Evolutionary conservation across 169 alveolate genomes (phyloP).

Genomic region (Cryptosporidium meleagridis): DNA sequence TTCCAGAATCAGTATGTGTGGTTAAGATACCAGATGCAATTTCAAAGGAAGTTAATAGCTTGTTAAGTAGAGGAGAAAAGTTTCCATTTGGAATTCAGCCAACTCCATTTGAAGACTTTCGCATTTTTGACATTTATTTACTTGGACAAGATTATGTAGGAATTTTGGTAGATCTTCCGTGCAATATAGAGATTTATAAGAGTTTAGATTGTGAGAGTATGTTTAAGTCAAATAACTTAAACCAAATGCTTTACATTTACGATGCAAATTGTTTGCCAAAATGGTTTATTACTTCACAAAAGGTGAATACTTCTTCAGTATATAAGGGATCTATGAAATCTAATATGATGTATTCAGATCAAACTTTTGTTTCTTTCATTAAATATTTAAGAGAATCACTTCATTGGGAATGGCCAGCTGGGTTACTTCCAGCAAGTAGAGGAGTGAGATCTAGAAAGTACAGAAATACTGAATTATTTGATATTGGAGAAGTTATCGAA

Average conservation of each 20-base stretch:
- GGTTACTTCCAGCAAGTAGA: conserved; percentile 86
- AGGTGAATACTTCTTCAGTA: neutral
- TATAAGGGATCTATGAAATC: conserved; percentile 46
- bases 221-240: conserved; percentile 82
- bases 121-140: conserved; percentile 76
- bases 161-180: conserved; percentile 86
- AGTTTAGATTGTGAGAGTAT: conserved; percentile 85
- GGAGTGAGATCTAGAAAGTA: conserved; percentile 85
- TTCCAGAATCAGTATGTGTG: conserved; percentile 76
- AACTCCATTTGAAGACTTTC: conserved; percentile 78
- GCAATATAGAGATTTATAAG: conserved; percentile 86
- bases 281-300: neutral
- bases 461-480: conserved; percentile 82
- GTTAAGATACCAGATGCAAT: conserved; percentile 72
- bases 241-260: conserved; percentile 79
- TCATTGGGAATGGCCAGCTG: conserved; percentile 90
- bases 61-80: conserved; percentile 66
- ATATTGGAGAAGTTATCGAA: conserved; percentile 84
- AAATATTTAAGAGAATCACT: conserved; percentile 76
- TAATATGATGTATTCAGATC: conserved; percentile 45
- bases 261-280: conserved; percentile 66
- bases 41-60: conserved; percentile 73
- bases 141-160: conserved; percentile 78
- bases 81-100: conserved; percentile 77
- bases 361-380: conserved; percentile 30